Conservation (phyloP, 116 monocot species). For the Trichopus zeylanicus region DNA sequence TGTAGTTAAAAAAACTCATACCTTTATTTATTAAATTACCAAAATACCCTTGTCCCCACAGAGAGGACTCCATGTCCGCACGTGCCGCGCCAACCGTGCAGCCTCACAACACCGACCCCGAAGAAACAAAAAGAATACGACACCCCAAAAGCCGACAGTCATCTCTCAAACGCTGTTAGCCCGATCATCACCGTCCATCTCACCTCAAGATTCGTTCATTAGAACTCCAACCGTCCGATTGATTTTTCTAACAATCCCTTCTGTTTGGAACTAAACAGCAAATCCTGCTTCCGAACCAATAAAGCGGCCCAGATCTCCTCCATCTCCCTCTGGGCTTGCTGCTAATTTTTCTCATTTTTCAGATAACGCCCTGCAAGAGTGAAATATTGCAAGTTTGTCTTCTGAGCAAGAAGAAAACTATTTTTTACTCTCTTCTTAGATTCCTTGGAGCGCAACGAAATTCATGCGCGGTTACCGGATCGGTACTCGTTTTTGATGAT, state of each 20-base stretch:
- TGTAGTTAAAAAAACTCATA: too few relatives aligned
- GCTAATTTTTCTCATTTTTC: not conserved
- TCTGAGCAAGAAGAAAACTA: not conserved
- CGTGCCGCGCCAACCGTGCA: not conserved
- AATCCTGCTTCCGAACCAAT: not conserved
- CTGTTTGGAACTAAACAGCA: not conserved
- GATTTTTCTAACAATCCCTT: too few relatives aligned
- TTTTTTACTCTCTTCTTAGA: not conserved
- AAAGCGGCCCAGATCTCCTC: not conserved
- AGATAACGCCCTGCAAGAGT: not conserved
- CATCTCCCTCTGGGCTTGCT: too few relatives aligned
- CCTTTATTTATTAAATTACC: not conserved
- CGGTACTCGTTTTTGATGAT: slow-evolving; percentile 10
- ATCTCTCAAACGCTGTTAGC: not conserved
- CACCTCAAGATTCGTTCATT: not conserved
- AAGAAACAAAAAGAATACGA: slow-evolving; percentile 4
- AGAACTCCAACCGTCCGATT: not conserved
- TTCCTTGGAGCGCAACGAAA: slow-evolving; percentile 41
- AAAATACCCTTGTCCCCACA: not conserved
- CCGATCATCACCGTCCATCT: not conserved
- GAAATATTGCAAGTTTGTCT: too few relatives aligned
- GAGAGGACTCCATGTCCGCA: not conserved
- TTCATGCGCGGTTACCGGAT: slow-evolving; percentile 25
- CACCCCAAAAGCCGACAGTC: not conserved
- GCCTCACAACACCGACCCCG: not conserved